Evolutionary conservation across 1,139 yeast genomes (phyloP), one percentile per base, ranked within the genome.

Genomic region (Nakaseomyces glabratus): DNA sequence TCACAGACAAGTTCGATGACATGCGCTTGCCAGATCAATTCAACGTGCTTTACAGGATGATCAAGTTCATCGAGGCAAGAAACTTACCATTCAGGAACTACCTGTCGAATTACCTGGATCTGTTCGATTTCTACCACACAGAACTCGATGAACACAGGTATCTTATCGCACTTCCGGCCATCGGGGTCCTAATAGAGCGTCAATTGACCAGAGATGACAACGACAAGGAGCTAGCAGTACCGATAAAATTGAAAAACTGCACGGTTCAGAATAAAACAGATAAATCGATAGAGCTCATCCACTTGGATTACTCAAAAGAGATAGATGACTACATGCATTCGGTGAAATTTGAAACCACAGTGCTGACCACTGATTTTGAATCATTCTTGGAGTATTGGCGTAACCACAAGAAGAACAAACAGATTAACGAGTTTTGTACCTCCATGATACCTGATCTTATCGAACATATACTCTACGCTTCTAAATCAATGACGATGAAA

Each of bases 31-130:
- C 55, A 13, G 69, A 68, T 13, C 72, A 72, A 46, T 64, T 74
- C 42, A 68, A 68, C 28, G 57, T 70, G 3, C 46, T 73, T 4
- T 68, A 64, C 44, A 52, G 58, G 5, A 47, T 73, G 38, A 63
- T 74, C 41, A 60, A 47, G 33, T 44, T 37, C 38, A 55, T 48
- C 40, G 65, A 51, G 47, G 49, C 35, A 44, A 60, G 40, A 34
- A 48, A 43, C 35, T 36, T 48, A 31, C 48, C 45, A 2, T 59
- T 62, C 37, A 54, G 55, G 38, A 55, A 51, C 28, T 63, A 60
- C 40, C 44, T 62, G 11, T 35, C 38, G 44, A 57, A 41, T 46
- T 58, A 52, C 46, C 44, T 48, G 49, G 52, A 45, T 19, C 28
- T 51, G 28, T 57, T 52, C 30, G 45, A 52, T 23, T 50, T 47